A percentile compares a stretch with the other conserved stretches of the same genome.
phyloP scores from a whole-genome alignment of 805 yeast genomes.

The Ogataea henricii region DNA sequence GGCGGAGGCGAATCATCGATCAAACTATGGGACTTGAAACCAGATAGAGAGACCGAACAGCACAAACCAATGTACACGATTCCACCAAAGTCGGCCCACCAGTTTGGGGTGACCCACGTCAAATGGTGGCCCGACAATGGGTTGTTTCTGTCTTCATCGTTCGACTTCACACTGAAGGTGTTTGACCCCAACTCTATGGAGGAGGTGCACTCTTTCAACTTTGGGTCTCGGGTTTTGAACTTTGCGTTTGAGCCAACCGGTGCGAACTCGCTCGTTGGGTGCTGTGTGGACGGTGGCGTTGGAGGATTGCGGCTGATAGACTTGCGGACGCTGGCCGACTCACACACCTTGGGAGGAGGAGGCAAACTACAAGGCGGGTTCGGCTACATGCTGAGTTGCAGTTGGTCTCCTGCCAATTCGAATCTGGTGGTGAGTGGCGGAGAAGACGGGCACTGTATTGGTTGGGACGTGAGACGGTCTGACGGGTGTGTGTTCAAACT shows the following conservation, averaged over 20 bases:
- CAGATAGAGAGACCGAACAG: conserved; percentile 13
- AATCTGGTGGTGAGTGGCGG: conserved; percentile 78
- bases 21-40: conserved; percentile 62
- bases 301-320: conserved; percentile 60
- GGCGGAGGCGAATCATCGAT: conserved; percentile 76
- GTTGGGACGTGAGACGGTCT: conserved; percentile 85
- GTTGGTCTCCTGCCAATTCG: conserved; percentile 70
- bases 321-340: conserved; percentile 67
- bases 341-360: conserved; percentile 59
- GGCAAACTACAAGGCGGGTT: conserved; percentile 32
- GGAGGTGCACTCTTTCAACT: conserved; percentile 66
- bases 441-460: conserved; percentile 71
- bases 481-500: conserved; percentile 62
- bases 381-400: conserved; percentile 33
- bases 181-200: conserved; percentile 76
- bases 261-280: conserved; percentile 58
- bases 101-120: conserved; percentile 70
- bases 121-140: conserved; percentile 96
- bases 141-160: conserved; percentile 79
- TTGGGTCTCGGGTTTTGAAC: conserved; percentile 64
- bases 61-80: conserved; percentile 25
- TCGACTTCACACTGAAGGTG: conserved; percentile 71
- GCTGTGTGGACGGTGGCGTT: conserved; percentile 62
- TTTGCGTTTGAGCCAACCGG: conserved; percentile 59
- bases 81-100: conserved; percentile 50